Evolutionary conservation across 495 filamentous ascomycete species (phyloP).

Genomic region (Lineolata rhizophorae): DNA sequence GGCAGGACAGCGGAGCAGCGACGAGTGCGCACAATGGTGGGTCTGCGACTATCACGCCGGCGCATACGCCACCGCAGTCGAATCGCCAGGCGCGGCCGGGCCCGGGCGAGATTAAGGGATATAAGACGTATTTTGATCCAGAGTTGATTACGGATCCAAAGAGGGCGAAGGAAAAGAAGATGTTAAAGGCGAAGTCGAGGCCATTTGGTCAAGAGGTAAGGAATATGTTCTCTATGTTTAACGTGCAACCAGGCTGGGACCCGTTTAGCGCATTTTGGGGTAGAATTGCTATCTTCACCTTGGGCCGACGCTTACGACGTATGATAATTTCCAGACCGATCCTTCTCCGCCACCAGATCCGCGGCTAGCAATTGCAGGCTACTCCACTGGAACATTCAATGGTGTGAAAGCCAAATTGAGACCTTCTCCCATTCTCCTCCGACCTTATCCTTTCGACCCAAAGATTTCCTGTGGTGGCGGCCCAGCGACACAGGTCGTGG

Average conservation of each 20-base stretch:
- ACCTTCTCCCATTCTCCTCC: conserved; percentile 52
- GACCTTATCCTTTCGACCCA: conserved; percentile 55
- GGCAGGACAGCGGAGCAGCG: too few species aligned
- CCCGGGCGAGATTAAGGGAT: conserved; percentile 39
- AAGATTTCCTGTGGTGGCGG: conserved; percentile 68
- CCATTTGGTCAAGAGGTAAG: conserved; percentile 38
- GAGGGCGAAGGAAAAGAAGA: conserved; percentile 44
- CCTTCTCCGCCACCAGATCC: conserved; percentile 52
- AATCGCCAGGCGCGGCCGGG: conserved; percentile 39
- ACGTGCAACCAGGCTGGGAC: too few species aligned
- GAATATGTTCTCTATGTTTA: too few species aligned
- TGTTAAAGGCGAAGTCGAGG: conserved; percentile 36
- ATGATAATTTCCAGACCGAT: conserved; percentile 33
- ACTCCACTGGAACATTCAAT: conserved; percentile 20
- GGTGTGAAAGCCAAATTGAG: conserved; percentile 56
- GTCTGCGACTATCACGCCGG: conserved; percentile 26
- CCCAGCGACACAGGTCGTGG: conserved; percentile 71
- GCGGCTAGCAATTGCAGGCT: conserved; percentile 42
- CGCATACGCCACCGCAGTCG: conserved; percentile 26
- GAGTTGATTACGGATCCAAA: too few species aligned
- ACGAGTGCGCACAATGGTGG: too few species aligned
- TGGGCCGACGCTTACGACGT: conserved; percentile 2
- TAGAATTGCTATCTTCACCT: too few species aligned
- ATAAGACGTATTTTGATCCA: conserved; percentile 54
- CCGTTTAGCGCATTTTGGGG: too few species aligned